Evolutionary conservation across 768 basidiomycete genomes (phyloP), one percentile per base, ranked within the genome.

Genomic region (Hirschioporus abietinus): DNA sequence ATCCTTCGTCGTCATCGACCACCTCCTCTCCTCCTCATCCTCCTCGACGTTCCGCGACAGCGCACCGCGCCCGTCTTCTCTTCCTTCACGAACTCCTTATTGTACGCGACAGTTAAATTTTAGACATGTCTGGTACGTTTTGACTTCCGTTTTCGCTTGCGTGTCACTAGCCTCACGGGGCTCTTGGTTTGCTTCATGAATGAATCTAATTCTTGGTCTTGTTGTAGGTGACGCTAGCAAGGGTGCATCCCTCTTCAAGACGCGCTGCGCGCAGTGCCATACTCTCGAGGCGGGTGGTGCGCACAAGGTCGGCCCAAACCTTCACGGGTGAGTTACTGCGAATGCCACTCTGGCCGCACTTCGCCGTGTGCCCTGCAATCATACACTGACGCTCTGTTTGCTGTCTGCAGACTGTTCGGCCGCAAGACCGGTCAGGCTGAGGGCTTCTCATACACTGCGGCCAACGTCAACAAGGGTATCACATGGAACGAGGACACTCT

Each of bases 231-330:
- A 97, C 82, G 78, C 90, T 74, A 73, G 73, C 66, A 97, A 96
- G 86, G 96, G 96, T 80, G 95, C 96, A 76, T 81, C 83, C 75
- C 90, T 97, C 78, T 98, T 98, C 90, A 96, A 95, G 84, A 95
- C 95, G 68, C 91, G 95, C 66, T 95, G 92, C 74, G 89, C 91
- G 58, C 94, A 97, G 76, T 98, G 96, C 81, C 96, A 98, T 78
- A 97, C 93, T 69, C 78, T 92, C 69, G 92, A 81, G 66, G 82
- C 84, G 71, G 88, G 89, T 66, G 93, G 88, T 73, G 83, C 87
- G 58, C 84, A 95, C 82, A 93, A 92, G 78, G 95, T 98, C 67
- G 96, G 96, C 66, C 96, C 96, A 60, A 96, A 96, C 85, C 86
- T 99, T 27, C 88, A 95, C 76, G 96, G 96, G 89, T 94, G 72